Evolutionary conservation across 1,284 basidiomycete genomes (phyloP).

Genomic region (Ceratobasidium sp.): DNA sequence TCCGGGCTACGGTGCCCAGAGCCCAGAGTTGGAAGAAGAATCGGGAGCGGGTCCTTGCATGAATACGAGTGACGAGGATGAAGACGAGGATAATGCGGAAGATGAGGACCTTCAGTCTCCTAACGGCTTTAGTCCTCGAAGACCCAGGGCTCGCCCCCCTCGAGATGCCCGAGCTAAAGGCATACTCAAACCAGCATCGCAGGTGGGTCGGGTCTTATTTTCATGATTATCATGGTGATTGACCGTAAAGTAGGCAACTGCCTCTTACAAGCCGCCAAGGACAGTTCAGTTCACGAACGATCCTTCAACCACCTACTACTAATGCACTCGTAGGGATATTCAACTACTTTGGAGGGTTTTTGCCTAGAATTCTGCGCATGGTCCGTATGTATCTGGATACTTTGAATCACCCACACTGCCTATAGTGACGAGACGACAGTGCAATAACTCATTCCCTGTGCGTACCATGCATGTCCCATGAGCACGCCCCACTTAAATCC

Average conservation of each 20-base stretch:
- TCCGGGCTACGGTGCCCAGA: neutral
- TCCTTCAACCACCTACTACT: neutral
- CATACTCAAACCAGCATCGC: constrained; percentile 1
- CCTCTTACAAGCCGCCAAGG: neutral
- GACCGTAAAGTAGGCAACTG: neutral
- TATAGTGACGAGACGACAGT: too few species aligned
- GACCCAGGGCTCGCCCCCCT: neutral
- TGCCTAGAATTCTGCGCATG: too few species aligned
- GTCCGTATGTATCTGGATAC: too few species aligned
- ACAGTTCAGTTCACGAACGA: constrained; percentile 14
- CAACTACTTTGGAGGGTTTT: too few species aligned
- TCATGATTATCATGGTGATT: neutral
- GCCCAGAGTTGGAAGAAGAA: neutral
- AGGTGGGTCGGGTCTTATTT: neutral
- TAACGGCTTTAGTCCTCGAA: neutral
- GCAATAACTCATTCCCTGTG: too few species aligned
- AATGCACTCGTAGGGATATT: neutral
- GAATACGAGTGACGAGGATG: neutral
- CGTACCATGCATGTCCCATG: too few species aligned
- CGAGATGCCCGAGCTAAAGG: neutral
- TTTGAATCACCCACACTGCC: too few species aligned
- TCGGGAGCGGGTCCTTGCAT: neutral
- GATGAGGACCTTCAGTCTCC: neutral
- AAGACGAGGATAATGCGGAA: neutral
- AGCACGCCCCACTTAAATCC: too few species aligned